A percentile compares a stretch with the other conserved stretches of the same genome.
phyloP scores from a whole-genome alignment of 108 stramenopile species.

The Fragilariopsis cylindrus region DNA sequence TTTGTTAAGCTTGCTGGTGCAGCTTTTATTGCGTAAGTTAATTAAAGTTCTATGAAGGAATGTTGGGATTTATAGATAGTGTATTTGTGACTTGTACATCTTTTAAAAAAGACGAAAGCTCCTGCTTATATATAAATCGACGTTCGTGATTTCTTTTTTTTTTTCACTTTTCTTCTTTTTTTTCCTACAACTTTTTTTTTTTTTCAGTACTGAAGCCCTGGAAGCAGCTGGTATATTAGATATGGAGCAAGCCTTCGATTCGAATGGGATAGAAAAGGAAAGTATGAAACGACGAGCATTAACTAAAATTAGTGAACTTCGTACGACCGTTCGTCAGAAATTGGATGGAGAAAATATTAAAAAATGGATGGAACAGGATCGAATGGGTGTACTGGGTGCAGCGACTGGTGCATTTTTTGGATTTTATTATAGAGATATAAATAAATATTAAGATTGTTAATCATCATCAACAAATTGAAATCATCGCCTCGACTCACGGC shows the following conservation, averaged over 20 bases:
- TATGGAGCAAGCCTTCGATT: conserved; percentile 1
- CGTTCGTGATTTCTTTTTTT: not conserved
- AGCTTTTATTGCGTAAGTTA: conserved; percentile 55
- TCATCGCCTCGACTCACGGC: no score
- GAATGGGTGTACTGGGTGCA: conserved; percentile 46
- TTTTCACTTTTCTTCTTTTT: not conserved
- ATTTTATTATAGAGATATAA: conserved; percentile 29
- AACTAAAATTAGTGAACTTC: conserved; percentile 29
- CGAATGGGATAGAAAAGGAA: conserved; percentile 22
- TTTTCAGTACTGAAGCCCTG: conserved; percentile 40
- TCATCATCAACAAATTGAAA: no score
- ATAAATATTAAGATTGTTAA: not conserved
- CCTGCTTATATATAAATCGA: not conserved
- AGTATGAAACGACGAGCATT: conserved; percentile 34
- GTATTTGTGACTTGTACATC: not conserved
- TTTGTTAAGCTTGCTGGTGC: conserved; percentile 55
- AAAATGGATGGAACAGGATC: conserved; percentile 33
- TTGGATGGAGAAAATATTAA: conserved; percentile 40
- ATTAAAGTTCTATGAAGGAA: not conserved
- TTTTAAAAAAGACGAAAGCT: not conserved
- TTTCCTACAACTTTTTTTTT: not conserved
- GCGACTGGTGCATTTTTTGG: conserved; percentile 58
- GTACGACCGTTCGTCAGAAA: conserved; percentile 27
- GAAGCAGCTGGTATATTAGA: conserved; percentile 51
- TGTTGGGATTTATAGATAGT: not conserved